A percentile compares a stretch with the other conserved stretches of the same genome.
Evolutionary conservation across 192 early-diverging fungal genomes (phyloP).

Genomic region (Entomortierella parvispora): DNA sequence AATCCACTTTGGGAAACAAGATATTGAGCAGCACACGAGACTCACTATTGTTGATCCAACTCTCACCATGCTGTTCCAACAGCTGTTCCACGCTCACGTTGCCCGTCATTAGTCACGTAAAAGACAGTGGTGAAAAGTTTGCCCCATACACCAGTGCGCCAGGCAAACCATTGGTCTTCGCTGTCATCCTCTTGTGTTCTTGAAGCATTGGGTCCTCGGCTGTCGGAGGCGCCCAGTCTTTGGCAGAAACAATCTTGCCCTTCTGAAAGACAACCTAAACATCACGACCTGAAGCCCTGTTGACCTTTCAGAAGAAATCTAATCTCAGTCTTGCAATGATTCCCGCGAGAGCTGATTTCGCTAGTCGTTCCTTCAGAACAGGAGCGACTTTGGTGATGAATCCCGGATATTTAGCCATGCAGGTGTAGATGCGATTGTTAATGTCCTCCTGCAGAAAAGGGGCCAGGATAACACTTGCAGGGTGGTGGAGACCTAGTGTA

Average conservation of each 20-base stretch:
- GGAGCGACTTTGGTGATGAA: constrained; percentile 26
- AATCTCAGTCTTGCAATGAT: constrained; percentile 7
- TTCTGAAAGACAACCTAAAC: constrained; percentile 12
- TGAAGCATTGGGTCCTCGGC: not conserved
- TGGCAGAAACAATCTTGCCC: not conserved
- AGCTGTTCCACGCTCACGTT: constrained; percentile 7
- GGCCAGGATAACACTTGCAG: constrained; percentile 9
- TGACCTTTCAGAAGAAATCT: constrained; percentile 10
- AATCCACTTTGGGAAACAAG: constrained; percentile 14
- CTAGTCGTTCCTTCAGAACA: constrained; percentile 20
- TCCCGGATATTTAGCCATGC: constrained; percentile 12
- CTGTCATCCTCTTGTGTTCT: not conserved
- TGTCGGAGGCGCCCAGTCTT: constrained; percentile 12
- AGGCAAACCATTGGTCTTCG: not conserved
- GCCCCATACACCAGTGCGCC: not conserved
- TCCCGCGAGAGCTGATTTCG: constrained; percentile 2
- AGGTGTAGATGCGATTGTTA: constrained; percentile 9
- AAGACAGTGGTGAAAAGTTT: constrained; percentile 9
- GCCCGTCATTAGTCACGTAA: constrained; percentile 17
- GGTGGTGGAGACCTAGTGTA: not conserved
- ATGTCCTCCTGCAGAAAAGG: not conserved
- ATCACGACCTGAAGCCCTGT: constrained; percentile 7
- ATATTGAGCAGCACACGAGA: constrained; percentile 9
- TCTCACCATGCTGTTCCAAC: constrained; percentile 12
- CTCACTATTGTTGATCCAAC: constrained; percentile 4